These are phyloP conservation scores for Flaveria trinervia DNA, from an alignment of 129 eudicot species.

Conservation along the genomic window DNA sequence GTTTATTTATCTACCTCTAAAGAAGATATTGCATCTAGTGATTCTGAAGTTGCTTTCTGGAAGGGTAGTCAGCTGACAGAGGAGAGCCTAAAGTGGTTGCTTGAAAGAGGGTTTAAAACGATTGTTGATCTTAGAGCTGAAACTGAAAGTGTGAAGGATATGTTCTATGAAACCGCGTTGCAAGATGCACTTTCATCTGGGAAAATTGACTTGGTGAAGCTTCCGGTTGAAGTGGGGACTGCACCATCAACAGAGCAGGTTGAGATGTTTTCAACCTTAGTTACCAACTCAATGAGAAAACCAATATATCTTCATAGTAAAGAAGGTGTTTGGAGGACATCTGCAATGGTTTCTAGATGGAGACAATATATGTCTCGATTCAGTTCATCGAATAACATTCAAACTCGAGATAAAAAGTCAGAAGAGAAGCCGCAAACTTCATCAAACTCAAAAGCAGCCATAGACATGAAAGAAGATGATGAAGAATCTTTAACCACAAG, in stretches of 20 bases:
- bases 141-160: conserved; percentile 78
- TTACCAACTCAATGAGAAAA: conserved; percentile 54
- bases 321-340: conserved; percentile 90
- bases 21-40: conserved; percentile 50
- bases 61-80: conserved; percentile 93
- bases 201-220: conserved; percentile 62
- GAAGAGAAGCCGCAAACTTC: background rate
- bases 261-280: conserved; percentile 63
- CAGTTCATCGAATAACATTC: conserved; percentile 23
- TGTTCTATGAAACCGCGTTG: conserved; percentile 57
- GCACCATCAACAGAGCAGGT: conserved; percentile 87
- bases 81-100: conserved; percentile 81
- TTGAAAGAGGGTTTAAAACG: conserved; percentile 80
- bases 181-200: conserved; percentile 59
- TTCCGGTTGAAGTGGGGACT: conserved; percentile 86
- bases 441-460: too few species aligned
- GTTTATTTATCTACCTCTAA: conserved; percentile 69
- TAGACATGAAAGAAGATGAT: conserved; percentile 22
- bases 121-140: conserved; percentile 93
- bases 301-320: conserved; percentile 86
- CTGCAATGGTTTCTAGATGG: conserved; percentile 95
- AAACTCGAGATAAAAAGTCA: conserved; percentile 2
- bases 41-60: conserved; percentile 76
- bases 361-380: conserved; percentile 58
- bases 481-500: conserved; percentile 29